Conservation (phyloP, 768 basidiomycete genomes). For the Macrolepiota fuliginosa region DNA sequence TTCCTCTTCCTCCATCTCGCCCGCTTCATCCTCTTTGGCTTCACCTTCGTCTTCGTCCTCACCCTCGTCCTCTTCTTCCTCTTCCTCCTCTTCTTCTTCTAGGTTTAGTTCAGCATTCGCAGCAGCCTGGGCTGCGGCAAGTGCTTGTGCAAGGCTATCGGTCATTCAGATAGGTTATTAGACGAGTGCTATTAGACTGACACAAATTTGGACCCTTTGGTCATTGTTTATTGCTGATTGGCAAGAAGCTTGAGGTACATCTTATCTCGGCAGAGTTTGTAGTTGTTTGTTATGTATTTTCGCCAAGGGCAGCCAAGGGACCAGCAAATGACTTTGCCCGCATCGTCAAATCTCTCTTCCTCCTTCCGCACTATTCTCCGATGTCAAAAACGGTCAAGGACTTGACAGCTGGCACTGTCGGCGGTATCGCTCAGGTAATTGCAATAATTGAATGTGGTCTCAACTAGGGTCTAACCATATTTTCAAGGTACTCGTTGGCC, state of each 20-base stretch:
- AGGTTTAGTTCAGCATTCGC: not conserved
- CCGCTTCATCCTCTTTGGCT: conserved; percentile 32
- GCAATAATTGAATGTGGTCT: conserved; percentile 7
- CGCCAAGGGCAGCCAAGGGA: not conserved
- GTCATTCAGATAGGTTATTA: conserved; percentile 4
- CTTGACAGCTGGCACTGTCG: conserved; percentile 85
- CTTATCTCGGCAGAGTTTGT: conserved; percentile 22
- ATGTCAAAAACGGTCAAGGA: conserved; percentile 81
- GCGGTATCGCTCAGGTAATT: conserved; percentile 81
- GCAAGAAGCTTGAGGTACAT: conserved; percentile 16
- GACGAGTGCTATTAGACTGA: not conserved
- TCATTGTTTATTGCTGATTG: conserved; percentile 10
- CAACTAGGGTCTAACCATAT: conserved; percentile 17
- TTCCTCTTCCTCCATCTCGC: conserved; percentile 33
- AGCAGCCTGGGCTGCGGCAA: conserved; percentile 8
- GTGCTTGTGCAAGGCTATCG: conserved; percentile 9
- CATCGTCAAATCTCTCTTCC: conserved; percentile 1
- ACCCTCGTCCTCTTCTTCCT: conserved; percentile 29
- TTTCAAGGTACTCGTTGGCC: conserved; percentile 77
- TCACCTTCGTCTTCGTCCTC: conserved; percentile 34
- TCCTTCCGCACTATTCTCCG: conserved; percentile 11
- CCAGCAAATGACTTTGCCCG: not conserved
- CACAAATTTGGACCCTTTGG: not conserved
- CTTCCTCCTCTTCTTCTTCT: conserved; percentile 28
- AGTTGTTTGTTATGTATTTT: conserved; percentile 8